Conservation (phyloP, 1,284 basidiomycete species). For the Malassezia furfur region DNA sequence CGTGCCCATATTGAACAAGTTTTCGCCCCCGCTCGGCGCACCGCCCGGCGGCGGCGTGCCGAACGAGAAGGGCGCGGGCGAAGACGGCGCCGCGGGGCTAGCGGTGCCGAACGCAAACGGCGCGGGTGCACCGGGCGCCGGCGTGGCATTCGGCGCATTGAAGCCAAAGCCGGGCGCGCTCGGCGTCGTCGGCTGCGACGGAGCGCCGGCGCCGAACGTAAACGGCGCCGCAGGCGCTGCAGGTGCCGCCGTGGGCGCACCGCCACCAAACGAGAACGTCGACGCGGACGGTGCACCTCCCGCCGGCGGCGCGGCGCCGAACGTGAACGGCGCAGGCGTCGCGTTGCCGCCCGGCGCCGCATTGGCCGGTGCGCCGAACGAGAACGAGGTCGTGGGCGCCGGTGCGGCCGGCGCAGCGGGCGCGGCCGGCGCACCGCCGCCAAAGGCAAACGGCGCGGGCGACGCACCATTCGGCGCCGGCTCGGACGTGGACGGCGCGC, state of each 20-base stretch:
- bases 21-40: constrained; percentile 5
- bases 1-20: constrained; percentile 31
- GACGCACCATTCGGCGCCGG: neutral
- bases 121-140: constrained; percentile 6
- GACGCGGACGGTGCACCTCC: neutral
- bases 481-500: neutral
- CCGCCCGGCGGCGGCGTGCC: constrained; percentile 11
- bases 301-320: neutral
- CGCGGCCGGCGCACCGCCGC: neutral
- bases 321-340: neutral
- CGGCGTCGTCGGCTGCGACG: constrained; percentile 15
- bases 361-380: constrained; percentile 11
- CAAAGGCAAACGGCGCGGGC: constrained; percentile 7
- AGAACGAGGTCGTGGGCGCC: constrained; percentile 16
- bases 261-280: constrained; percentile 10
- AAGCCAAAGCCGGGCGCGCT: constrained; percentile 19
- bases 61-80: constrained; percentile 15
- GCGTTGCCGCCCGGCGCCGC: neutral
- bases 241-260: neutral
- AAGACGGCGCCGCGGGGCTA: constrained; percentile 2
- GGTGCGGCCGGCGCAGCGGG: constrained; percentile 2
- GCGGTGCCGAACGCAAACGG: constrained; percentile 9
- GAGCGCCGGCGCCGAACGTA: constrained; percentile 19
- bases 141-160: constrained; percentile 9
- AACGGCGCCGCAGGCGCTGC: constrained; percentile 12